Percentiles rank a stretch among this genome's conserved stretches.
Conservation (phyloP, 2,329 filamentous ascomycete species). For the Pestalotiopsis sp. region DNA sequence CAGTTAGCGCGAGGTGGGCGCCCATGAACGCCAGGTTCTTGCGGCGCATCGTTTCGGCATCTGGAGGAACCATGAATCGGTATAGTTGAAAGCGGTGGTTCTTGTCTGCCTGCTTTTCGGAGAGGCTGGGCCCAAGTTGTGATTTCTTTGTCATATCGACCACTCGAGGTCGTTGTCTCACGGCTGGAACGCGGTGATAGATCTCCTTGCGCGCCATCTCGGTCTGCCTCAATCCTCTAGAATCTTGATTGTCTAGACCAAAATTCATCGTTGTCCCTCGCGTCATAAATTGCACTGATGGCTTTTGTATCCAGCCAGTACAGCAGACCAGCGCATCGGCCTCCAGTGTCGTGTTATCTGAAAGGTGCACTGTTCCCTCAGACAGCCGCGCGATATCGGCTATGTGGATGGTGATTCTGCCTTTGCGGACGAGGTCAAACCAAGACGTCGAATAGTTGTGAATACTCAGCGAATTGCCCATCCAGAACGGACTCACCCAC, state of each 20-base stretch:
- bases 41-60: constrained; percentile 13
- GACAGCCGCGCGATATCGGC: constrained; percentile 12
- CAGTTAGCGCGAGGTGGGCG: constrained; percentile 29
- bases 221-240: not conserved
- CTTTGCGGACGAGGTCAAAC: constrained; percentile 15
- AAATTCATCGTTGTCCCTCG: not conserved
- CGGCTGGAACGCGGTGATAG: not conserved
- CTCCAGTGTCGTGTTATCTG: constrained; percentile 10
- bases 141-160: not conserved
- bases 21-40: constrained; percentile 34
- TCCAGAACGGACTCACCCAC: constrained; percentile 17
- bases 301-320: constrained; percentile 15
- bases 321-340: constrained; percentile 14
- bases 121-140: not conserved
- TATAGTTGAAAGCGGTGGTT: constrained; percentile 19
- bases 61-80: constrained; percentile 29
- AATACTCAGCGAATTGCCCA: constrained; percentile 17
- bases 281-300: constrained; percentile 11
- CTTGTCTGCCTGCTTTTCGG: not conserved
- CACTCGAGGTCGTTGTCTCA: not conserved
- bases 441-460: constrained; percentile 17
- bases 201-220: not conserved
- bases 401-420: constrained; percentile 14
- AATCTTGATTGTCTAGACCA: not conserved
- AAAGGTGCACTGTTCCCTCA: constrained; percentile 12